Conservation (phyloP, 148 eudicot species). For the Cornus kousa region DNA sequence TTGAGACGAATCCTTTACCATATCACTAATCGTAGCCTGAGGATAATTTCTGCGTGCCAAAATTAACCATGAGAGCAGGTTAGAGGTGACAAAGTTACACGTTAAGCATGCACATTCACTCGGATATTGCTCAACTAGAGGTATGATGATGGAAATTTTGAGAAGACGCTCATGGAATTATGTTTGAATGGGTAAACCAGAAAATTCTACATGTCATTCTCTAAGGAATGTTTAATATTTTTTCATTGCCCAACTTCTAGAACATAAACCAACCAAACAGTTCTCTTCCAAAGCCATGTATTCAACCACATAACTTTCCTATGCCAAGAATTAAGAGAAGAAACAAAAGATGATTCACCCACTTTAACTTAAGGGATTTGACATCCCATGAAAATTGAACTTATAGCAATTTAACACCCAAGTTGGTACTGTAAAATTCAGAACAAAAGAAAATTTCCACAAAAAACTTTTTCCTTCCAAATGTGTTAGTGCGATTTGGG, state of each 20-base stretch:
- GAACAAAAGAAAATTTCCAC: no score
- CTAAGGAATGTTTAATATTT: no score
- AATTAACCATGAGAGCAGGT: not conserved
- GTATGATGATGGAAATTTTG: not conserved
- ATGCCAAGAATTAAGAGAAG: not conserved
- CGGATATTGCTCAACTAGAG: not conserved
- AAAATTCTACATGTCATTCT: not conserved
- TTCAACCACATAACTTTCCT: not conserved
- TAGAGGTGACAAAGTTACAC: not conserved
- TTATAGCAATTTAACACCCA: not conserved
- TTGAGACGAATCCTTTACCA: conserved; percentile 85
- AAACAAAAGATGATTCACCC: not conserved
- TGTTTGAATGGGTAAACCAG: not conserved
- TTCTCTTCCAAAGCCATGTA: not conserved
- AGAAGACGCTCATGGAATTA: not conserved
- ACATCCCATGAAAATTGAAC: not conserved
- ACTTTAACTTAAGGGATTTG: not conserved
- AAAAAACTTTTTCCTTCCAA: no score
- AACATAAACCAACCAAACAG: not conserved
- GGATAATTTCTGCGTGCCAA: conserved; percentile 77
- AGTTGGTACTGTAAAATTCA: no score
- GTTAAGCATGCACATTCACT: not conserved
- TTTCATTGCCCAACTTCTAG: not conserved
- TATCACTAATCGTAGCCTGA: conserved; percentile 88
- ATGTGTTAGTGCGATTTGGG: no score